phyloP scores from a whole-genome alignment of 768 basidiomycete species.

The Gautieria morchelliformis region DNA sequence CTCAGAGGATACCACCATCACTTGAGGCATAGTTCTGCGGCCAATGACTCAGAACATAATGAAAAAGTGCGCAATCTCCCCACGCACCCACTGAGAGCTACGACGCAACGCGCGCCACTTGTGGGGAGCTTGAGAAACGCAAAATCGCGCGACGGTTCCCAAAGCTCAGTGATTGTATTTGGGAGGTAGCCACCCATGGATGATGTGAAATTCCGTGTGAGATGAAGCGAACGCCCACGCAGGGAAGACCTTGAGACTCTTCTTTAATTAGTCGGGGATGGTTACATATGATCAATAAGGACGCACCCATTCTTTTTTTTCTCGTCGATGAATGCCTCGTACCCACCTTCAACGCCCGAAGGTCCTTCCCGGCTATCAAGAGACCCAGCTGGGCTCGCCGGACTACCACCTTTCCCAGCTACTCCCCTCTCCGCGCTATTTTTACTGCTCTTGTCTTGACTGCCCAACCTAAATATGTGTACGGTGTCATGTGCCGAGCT shows the following conservation, averaged over 20 bases:
- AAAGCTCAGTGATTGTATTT: slow-evolving; percentile 85
- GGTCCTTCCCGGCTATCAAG: slow-evolving; percentile 54
- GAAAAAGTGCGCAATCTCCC: not conserved
- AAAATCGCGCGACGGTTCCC: slow-evolving; percentile 94
- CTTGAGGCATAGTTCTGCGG: slow-evolving; percentile 80
- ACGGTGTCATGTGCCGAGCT: slow-evolving; percentile 91
- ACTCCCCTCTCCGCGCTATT: slow-evolving; percentile 12
- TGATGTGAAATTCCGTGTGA: slow-evolving; percentile 68
- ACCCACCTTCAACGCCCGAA: slow-evolving; percentile 63
- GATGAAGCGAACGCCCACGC: slow-evolving; percentile 63
- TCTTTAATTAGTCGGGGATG: not conserved
- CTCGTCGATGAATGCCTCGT: slow-evolving; percentile 76
- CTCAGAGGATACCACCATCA: slow-evolving; percentile 94
- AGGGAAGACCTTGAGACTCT: not conserved
- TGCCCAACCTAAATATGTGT: slow-evolving; percentile 85
- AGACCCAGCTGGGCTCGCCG: slow-evolving; percentile 55
- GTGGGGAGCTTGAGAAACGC: slow-evolving; percentile 81
- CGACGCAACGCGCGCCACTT: slow-evolving; percentile 71
- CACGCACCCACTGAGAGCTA: slow-evolving; percentile 80
- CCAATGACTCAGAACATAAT: not conserved
- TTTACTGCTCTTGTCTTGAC: slow-evolving; percentile 21
- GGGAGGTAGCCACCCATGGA: slow-evolving; percentile 82
- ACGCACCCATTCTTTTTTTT: slow-evolving; percentile 36
- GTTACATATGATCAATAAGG: not conserved
- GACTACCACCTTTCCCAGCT: slow-evolving; percentile 18